Conservation (phyloP, 1,139 yeast genomes). For the Suhomyces yuchorum region DNA sequence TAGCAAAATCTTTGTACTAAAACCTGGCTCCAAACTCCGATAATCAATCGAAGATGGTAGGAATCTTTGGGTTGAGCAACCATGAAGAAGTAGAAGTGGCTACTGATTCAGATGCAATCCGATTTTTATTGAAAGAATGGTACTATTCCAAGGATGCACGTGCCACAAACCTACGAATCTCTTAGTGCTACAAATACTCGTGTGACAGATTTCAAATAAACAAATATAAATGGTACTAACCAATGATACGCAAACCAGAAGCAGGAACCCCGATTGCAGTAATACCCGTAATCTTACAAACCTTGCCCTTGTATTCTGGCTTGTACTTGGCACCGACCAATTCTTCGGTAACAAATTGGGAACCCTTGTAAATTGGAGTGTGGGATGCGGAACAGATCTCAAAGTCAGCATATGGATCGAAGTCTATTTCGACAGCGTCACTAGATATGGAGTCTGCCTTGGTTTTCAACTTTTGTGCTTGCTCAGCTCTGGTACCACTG, state of each 20-base stretch:
- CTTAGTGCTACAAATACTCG: background rate
- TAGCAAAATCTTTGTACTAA: background rate
- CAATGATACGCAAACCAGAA: slow-evolving; percentile 76
- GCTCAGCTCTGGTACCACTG: slow-evolving; percentile 82
- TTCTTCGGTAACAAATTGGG: slow-evolving; percentile 74
- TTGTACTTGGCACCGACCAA: slow-evolving; percentile 89
- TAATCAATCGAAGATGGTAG: no score
- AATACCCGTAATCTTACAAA: slow-evolving; percentile 75
- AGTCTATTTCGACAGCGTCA: slow-evolving; percentile 88
- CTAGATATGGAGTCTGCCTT: slow-evolving; percentile 78
- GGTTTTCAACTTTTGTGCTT: slow-evolving; percentile 79
- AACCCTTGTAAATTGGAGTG: slow-evolving; percentile 85
- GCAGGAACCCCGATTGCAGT: slow-evolving; percentile 92
- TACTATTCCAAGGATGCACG: no score
- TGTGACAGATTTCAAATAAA: slow-evolving; percentile 1
- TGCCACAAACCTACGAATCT: no score
- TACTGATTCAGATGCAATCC: no score
- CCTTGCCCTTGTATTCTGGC: slow-evolving; percentile 70
- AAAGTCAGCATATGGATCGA: slow-evolving; percentile 89
- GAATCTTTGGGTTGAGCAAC: no score
- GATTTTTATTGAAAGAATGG: no score
- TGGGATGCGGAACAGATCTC: slow-evolving; percentile 84
- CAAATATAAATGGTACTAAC: slow-evolving; percentile 16
- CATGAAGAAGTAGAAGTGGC: background rate
- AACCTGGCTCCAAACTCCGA: no score